Base-by-base conservation (phyloP, 305 asterid species). In the Stenogyne calaminthoides region DNA sequence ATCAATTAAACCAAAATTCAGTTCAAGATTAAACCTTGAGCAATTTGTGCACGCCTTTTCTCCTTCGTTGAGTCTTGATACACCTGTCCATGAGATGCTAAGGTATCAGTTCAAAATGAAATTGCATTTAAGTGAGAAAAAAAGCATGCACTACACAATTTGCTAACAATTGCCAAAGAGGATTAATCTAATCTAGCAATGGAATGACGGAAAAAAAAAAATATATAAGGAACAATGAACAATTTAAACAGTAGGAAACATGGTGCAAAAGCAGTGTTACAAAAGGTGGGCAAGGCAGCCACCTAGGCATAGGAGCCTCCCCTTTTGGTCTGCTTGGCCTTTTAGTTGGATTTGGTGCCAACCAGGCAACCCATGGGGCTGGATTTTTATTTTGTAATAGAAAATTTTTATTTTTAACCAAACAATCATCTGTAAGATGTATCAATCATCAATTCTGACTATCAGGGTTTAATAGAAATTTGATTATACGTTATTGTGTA, bases 21-120 rank as follows among this genome's bases (percentile, higher is more conserved):
- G 36, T 54, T 14, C 29, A 71, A 69, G 64, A 44, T 47, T 37
- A 59, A 77, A 93, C 98, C 97, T 88, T 91, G 98, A 22, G 95
- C 85, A 76, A 93, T 91, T 76, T 89, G 95, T 46, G 96, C 86
- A 49, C 98, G 96, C 55, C 93, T 83, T 74, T 89, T 91, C 86
- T 93, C 98, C 80, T 93, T 93, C 9, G 97, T 69, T 14, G 96
- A 89, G 76, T 93, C 98, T 81, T 83, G 93, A 81, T 93, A 93
- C 42, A 90, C 98, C 98, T 92, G 84, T n/a, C 59, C 64, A 66
- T 47, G 39, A 57, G 61, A 76, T 37, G 61, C 49, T 59, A 63
- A 51, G 39, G 20, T 61, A 73, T 67, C 56, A 76, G 46, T 49
- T 40, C 51, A 59, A 51, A 55, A 63, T 39, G 7, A 15, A 27